Evolutionary conservation across 257 asterid genomes (phyloP).

Genomic region (Handroanthus guayacan): DNA sequence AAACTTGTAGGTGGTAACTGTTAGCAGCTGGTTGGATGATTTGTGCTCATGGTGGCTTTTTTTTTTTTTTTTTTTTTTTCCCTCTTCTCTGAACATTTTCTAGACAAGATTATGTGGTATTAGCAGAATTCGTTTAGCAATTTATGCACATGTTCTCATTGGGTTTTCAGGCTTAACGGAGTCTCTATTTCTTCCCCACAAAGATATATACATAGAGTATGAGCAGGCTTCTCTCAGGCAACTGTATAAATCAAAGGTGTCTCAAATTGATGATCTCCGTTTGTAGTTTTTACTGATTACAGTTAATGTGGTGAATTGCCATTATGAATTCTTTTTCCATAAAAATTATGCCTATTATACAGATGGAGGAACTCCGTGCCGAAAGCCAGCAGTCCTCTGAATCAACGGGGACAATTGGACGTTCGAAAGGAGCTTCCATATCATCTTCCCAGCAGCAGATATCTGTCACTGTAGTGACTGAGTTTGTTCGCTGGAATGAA

Average conservation of each 20-base stretch:
- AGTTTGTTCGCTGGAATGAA: conserved; percentile 98
- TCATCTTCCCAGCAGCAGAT: conserved; percentile 89
- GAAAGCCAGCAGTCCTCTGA: conserved; percentile 82
- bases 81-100: not conserved
- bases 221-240: conserved; percentile 97
- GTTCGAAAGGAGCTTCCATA: conserved; percentile 92
- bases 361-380: conserved; percentile 94
- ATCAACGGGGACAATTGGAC: conserved; percentile 91
- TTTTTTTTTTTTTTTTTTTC: conserved; percentile 12
- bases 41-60: conserved; percentile 19
- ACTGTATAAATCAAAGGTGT: conserved; percentile 88
- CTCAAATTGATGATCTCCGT: conserved; percentile 31
- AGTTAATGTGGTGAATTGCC: conserved; percentile 19
- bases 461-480: conserved; percentile 94
- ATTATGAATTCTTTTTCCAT: conserved; percentile 23
- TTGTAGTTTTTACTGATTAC: conserved; percentile 31
- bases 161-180: conserved; percentile 84
- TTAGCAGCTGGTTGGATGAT: conserved; percentile 16
- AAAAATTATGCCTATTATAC: conserved; percentile 37
- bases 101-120: conserved; percentile 19
- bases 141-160: conserved; percentile 30
- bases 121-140: conserved; percentile 1
- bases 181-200: conserved; percentile 90
- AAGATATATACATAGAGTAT: conserved; percentile 84
- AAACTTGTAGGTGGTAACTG: conserved; percentile 23